These are phyloP conservation scores for Pseudocercospora ulei DNA, from an alignment of 2,329 filamentous ascomycete genomes.

Conservation along the genomic window DNA sequence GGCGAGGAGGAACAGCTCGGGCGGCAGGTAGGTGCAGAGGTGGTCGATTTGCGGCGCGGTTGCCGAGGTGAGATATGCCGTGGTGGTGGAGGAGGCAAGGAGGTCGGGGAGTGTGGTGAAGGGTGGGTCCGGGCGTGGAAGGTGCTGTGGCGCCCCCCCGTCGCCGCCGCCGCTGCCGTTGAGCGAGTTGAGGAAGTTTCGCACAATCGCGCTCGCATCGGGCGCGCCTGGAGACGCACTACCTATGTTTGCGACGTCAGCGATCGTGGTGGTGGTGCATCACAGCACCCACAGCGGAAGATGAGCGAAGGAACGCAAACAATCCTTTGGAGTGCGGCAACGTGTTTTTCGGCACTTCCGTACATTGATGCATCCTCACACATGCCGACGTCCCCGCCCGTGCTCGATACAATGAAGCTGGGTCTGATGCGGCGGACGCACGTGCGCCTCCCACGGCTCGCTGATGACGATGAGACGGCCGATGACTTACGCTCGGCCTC, in stretches of 20 bases:
- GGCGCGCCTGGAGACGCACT: conserved; percentile 38
- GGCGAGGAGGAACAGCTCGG: conserved; percentile 64
- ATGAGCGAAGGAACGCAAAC: conserved; percentile 9
- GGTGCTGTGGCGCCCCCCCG: conserved; percentile 18
- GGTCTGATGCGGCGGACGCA: conserved; percentile 4
- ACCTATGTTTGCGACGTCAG: conserved; percentile 20
- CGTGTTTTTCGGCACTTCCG: conserved; percentile 16
- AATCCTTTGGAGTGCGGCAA: conserved; percentile 13
- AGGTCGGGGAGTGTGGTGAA: conserved; percentile 83
- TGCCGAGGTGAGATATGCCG: conserved; percentile 63
- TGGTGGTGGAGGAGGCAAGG: conserved; percentile 64
- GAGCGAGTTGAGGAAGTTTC: conserved; percentile 79
- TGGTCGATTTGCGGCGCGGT: conserved; percentile 58
- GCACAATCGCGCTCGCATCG: conserved; percentile 69
- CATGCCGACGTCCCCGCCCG: conserved; percentile 6
- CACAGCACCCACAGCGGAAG: not conserved
- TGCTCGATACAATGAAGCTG: conserved; percentile 1
- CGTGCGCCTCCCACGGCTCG: conserved; percentile 10
- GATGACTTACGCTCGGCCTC: conserved; percentile 94
- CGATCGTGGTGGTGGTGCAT: not conserved
- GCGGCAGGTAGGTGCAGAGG: conserved; percentile 68
- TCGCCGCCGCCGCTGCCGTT: conserved; percentile 46
- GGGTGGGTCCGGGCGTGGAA: conserved; percentile 50
- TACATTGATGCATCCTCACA: conserved; percentile 13
- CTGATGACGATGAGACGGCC: conserved; percentile 5